Percentiles rank a stretch among this genome's conserved stretches.
Conservation (phyloP, 352 stramenopile species). For the Pythium insidiosum region DNA sequence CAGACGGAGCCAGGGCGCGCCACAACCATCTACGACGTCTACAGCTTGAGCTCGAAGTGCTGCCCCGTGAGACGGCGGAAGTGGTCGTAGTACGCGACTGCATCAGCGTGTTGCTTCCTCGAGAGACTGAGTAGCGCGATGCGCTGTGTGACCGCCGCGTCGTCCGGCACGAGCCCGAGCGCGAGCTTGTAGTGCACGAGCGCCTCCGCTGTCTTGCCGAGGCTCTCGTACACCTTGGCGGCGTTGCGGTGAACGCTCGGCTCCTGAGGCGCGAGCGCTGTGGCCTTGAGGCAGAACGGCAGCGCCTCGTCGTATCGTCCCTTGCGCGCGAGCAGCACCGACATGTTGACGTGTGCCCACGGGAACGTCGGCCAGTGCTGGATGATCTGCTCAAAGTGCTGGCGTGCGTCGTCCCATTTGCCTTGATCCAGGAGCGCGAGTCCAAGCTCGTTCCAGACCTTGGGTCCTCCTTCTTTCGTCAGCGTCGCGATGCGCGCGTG, state of each 20-base stretch:
- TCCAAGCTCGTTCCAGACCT: slow-evolving; percentile 53
- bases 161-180: slow-evolving; percentile 21
- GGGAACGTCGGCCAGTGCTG: slow-evolving; percentile 38
- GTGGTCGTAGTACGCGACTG: slow-evolving; percentile 32
- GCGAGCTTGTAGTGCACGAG: slow-evolving; percentile 34
- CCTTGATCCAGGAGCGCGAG: slow-evolving; percentile 38
- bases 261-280: slow-evolving; percentile 32
- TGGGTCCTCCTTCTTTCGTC: slow-evolving; percentile 41
- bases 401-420: slow-evolving; percentile 27
- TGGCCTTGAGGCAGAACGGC: slow-evolving; percentile 21
- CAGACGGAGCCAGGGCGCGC: no score
- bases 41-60: slow-evolving; percentile 61
- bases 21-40: no score
- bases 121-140: slow-evolving; percentile 46
- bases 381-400: slow-evolving; percentile 33
- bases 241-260: slow-evolving; percentile 46
- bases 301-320: slow-evolving; percentile 43
- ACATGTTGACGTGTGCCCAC: slow-evolving; percentile 47
- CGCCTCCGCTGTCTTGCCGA: slow-evolving; percentile 37
- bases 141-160: slow-evolving; percentile 26
- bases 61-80: slow-evolving; percentile 33
- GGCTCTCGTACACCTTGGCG: slow-evolving; percentile 40
- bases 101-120: slow-evolving; percentile 13
- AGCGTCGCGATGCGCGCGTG: slow-evolving; percentile 54
- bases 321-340: slow-evolving; percentile 27